Percentiles rank a stretch among this genome's conserved stretches.
Conservation (phyloP, 345 rosid genomes). For the Boechera stricta region DNA sequence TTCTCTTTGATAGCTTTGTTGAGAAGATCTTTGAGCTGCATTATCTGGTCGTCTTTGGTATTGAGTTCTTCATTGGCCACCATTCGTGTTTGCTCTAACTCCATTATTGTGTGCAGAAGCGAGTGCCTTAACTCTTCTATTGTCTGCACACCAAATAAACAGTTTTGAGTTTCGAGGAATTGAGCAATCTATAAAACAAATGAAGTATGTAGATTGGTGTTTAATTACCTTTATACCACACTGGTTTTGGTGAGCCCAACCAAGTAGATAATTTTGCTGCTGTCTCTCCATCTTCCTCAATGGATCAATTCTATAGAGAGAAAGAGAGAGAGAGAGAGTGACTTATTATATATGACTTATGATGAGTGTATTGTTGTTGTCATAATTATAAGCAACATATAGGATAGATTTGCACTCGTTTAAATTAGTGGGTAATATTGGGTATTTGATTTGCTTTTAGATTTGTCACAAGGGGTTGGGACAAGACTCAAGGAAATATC, state of each 20-base stretch:
- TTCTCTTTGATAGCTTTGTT: conserved; percentile 63
- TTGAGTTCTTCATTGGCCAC: conserved; percentile 75
- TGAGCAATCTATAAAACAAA: background rate
- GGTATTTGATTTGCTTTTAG: conserved; percentile 11
- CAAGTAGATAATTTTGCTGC: conserved; percentile 56
- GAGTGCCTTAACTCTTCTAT: conserved; percentile 76
- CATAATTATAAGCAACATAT: conserved; percentile 44
- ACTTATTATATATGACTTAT: conserved; percentile 40
- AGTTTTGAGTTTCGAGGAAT: background rate
- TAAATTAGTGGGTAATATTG: background rate
- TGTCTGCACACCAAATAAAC: conserved; percentile 51
- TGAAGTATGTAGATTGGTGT: conserved; percentile 11
- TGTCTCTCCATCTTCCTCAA: conserved; percentile 64
- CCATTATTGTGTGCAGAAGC: conserved; percentile 66
- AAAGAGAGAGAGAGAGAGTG: conserved; percentile 12
- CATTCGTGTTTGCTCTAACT: conserved; percentile 79
- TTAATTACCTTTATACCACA: conserved; percentile 58
- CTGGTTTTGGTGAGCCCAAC: conserved; percentile 65
- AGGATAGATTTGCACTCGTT: conserved; percentile 17
- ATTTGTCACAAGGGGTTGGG: conserved; percentile 37
- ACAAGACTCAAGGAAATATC: conserved; percentile 57
- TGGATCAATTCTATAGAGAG: conserved; percentile 16
- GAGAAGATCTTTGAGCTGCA: conserved; percentile 61
- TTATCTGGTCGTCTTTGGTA: conserved; percentile 69
- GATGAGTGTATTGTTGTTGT: conserved; percentile 34